Percentiles rank a stretch among this genome's conserved stretches.
phyloP scores from a whole-genome alignment of 345 rosid species.

The Populus deltoides region DNA sequence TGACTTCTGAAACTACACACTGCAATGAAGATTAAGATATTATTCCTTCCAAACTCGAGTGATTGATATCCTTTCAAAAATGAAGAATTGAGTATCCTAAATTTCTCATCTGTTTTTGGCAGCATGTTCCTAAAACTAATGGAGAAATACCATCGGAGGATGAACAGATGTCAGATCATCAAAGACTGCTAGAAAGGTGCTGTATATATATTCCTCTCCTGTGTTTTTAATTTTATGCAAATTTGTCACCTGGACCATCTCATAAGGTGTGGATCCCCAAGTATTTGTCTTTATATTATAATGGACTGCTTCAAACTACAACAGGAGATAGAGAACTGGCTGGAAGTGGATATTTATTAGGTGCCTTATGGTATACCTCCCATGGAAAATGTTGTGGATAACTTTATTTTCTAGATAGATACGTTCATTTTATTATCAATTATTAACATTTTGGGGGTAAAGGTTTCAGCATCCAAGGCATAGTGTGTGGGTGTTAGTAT shows the following conservation, averaged over 20 bases:
- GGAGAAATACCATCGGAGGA: conserved; percentile 58
- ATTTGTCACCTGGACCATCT: background rate
- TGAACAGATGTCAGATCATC: conserved; percentile 62
- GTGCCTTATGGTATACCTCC: background rate
- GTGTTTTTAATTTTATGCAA: background rate
- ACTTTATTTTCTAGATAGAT: background rate
- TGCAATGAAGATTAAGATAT: background rate
- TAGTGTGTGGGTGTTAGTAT: background rate
- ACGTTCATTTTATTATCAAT: background rate
- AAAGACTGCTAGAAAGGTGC: conserved; percentile 61
- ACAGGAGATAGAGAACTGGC: background rate
- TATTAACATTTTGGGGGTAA: background rate
- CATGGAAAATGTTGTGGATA: background rate
- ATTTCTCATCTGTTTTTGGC: conserved; percentile 17
- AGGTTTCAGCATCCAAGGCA: background rate
- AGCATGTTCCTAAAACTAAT: conserved; percentile 68
- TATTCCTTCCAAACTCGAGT: background rate
- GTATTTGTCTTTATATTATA: background rate
- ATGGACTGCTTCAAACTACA: background rate
- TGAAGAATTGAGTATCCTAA: background rate
- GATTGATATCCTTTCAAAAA: background rate
- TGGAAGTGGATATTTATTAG: background rate
- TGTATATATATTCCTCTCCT: background rate
- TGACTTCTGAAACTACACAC: background rate
- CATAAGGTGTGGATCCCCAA: background rate